These are phyloP conservation scores for Mortierella sp. DNA, from an alignment of 371 early-diverging fungal genomes.

Conservation along the genomic window DNA sequence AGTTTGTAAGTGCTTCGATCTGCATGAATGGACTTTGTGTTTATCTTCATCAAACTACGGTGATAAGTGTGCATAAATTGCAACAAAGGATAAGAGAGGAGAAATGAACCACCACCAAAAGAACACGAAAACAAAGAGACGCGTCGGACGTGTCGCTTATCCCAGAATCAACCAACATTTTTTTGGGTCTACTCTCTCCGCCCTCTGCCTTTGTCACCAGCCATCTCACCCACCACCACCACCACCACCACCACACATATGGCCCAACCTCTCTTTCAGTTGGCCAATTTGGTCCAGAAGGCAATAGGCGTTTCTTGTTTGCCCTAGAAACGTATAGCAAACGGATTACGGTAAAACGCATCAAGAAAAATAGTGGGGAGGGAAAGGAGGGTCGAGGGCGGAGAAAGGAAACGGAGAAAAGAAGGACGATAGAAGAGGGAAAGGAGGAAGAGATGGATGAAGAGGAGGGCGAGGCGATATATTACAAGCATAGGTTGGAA, in stretches of 20 bases:
- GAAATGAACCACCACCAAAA: not conserved
- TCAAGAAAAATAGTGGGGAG: not conserved
- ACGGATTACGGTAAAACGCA: conserved; percentile 5
- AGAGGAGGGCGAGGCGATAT: not conserved
- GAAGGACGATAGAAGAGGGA: not conserved
- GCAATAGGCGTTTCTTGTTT: conserved; percentile 1
- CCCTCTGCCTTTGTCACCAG: not conserved
- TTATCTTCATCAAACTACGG: conserved; percentile 4
- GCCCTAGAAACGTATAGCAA: not conserved
- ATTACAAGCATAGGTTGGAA: conserved; percentile 2
- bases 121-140: not conserved
- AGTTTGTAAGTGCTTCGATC: not conserved
- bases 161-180: conserved; percentile 1
- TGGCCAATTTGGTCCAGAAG: not conserved
- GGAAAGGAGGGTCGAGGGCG: not conserved
- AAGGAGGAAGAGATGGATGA: not conserved
- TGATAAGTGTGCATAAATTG: not conserved
- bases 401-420: not conserved
- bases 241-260: not conserved
- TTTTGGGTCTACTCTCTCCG: not conserved
- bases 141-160: not conserved
- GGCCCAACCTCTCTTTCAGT: not conserved
- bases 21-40: not conserved
- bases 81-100: not conserved
- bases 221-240: not conserved